phyloP scores from a whole-genome alignment of 2,329 filamentous ascomycete genomes.

The Colletotrichum euphorbiae region DNA sequence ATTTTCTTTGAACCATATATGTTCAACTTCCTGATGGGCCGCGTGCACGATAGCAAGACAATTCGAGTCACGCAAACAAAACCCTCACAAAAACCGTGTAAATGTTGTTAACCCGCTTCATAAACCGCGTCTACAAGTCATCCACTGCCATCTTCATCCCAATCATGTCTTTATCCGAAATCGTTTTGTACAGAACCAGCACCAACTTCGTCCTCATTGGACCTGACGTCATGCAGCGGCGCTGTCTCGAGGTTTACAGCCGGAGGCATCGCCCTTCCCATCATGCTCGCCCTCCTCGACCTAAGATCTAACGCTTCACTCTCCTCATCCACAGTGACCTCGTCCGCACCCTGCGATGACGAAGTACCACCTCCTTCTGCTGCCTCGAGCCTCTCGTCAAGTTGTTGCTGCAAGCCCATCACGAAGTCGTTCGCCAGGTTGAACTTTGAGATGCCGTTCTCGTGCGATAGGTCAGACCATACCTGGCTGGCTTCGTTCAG shows the following conservation, averaged over 20 bases:
- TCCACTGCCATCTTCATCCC: background rate
- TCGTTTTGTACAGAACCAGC: conserved; percentile 39
- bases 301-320: conserved; percentile 68
- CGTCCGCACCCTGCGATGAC: conserved; percentile 49
- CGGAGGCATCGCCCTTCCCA: conserved; percentile 56
- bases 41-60: no score
- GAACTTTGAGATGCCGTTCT: conserved; percentile 65
- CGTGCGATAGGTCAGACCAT: conserved; percentile 63
- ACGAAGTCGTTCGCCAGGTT: conserved; percentile 63
- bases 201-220: conserved; percentile 27
- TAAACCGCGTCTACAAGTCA: conserved; percentile 23
- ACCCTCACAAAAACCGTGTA: background rate
- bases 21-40: no score
- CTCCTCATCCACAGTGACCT: conserved; percentile 60
- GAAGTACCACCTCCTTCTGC: conserved; percentile 44
- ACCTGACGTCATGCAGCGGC: conserved; percentile 51
- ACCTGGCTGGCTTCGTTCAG: conserved; percentile 75
- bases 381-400: conserved; percentile 60
- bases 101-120: conserved; percentile 37
- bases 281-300: conserved; percentile 67
- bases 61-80: background rate
- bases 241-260: conserved; percentile 61
- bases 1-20: no score
- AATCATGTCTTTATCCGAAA: conserved; percentile 37
- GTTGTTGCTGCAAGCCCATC: conserved; percentile 60